Percentiles rank a stretch among this genome's conserved stretches.
phyloP scores from a whole-genome alignment of 352 stramenopile species.

The Phytophthora pluvialis region DNA sequence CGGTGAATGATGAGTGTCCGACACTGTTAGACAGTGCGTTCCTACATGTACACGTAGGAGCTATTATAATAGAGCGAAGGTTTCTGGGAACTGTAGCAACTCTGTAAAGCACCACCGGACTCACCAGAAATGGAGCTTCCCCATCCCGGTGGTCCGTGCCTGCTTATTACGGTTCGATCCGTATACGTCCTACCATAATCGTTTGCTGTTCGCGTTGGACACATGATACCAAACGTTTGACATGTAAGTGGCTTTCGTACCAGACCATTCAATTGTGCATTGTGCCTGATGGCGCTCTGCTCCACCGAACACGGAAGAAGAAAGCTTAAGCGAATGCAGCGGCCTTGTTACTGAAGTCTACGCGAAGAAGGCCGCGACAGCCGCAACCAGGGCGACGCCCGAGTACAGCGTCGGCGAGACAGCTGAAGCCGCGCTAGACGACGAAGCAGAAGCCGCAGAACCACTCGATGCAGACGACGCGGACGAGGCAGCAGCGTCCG shows the following conservation, averaged over 20 bases:
- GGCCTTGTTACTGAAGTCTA: constrained; percentile 14
- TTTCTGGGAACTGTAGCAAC: background rate
- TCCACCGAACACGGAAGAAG: background rate
- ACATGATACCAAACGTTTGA: constrained; percentile 3
- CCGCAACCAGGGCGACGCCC: constrained; percentile 7
- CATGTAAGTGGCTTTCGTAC: background rate
- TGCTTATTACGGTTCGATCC: constrained; percentile 7
- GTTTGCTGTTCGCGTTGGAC: constrained; percentile 26
- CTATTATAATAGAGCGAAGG: background rate
- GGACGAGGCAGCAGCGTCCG: constrained; percentile 2
- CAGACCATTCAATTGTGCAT: too few relatives aligned
- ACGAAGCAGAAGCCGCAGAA: constrained; percentile 18
- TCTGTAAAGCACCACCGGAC: constrained; percentile 21
- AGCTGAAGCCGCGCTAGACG: constrained; percentile 26
- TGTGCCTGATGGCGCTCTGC: too few relatives aligned
- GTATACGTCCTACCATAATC: constrained; percentile 1
- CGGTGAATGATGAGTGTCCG: too few relatives aligned
- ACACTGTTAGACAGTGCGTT: too few relatives aligned
- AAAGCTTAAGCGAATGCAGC: constrained; percentile 1
- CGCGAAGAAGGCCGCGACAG: constrained; percentile 17
- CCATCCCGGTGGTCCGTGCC: constrained; percentile 17
- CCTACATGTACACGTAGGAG: too few relatives aligned
- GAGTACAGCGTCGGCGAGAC: constrained; percentile 22
- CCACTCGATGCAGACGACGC: constrained; percentile 7
- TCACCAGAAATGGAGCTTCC: constrained; percentile 6